phyloP scores from a whole-genome alignment of 192 early-diverging fungal species.

The Coemansia sp. region DNA sequence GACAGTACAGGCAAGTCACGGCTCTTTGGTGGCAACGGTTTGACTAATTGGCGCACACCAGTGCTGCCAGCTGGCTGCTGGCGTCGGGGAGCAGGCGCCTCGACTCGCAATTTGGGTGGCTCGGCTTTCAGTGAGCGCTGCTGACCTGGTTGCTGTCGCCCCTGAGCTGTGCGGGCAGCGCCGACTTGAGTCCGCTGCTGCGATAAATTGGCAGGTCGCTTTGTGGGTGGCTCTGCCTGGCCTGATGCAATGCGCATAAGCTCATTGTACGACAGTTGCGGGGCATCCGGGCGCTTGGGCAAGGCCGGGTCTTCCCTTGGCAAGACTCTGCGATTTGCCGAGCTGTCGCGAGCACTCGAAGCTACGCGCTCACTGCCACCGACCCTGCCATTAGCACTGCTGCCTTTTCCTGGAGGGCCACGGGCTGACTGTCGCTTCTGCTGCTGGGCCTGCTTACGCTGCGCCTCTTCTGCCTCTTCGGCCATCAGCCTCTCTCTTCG shows the following conservation, averaged over 20 bases:
- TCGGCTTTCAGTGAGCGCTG: background rate
- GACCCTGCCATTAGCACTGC: background rate
- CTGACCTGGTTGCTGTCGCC: slow-evolving; percentile 1
- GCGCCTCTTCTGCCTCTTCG: slow-evolving; percentile 6
- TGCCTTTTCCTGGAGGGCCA: background rate
- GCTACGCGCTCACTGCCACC: background rate
- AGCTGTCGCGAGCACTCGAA: background rate
- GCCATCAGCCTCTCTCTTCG: slow-evolving; percentile 12
- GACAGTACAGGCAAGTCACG: background rate
- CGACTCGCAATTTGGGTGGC: background rate
- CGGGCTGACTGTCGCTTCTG: background rate
- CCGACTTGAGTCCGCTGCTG: background rate
- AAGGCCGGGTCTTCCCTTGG: background rate
- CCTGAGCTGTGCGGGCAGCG: background rate
- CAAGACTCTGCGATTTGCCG: background rate
- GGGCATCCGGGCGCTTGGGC: background rate
- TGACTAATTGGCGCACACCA: background rate
- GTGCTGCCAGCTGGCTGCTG: background rate
- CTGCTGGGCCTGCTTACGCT: background rate
- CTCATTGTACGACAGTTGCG: slow-evolving; percentile 36
- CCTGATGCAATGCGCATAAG: slow-evolving; percentile 49
- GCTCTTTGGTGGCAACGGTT: background rate
- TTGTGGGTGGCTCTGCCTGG: background rate
- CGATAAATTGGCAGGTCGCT: background rate
- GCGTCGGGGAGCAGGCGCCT: background rate